Evolutionary conservation across 306 rosid species (phyloP).

Genomic region (Vicia villosa): DNA sequence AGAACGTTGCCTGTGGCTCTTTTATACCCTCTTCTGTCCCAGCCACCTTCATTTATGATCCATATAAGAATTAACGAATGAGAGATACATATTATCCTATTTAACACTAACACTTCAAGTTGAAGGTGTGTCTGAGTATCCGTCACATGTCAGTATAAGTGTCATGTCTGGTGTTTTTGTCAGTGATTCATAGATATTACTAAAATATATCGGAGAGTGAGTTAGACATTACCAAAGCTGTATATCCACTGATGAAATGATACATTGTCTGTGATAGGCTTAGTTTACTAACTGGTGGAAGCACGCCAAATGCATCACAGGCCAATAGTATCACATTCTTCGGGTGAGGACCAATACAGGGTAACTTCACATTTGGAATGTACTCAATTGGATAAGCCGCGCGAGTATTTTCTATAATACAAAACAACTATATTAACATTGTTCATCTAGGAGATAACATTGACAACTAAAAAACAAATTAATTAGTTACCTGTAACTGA

Average conservation of each 20-base stretch:
- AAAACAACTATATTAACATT: background rate
- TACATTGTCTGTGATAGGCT: conserved; percentile 90
- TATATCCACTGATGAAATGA: conserved; percentile 93
- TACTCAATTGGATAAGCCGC: conserved; percentile 92
- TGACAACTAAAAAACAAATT: background rate
- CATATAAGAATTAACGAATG: background rate
- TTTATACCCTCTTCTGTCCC: conserved; percentile 88
- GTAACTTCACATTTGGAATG: conserved; percentile 84
- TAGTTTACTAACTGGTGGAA: conserved; percentile 86
- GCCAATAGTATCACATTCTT: conserved; percentile 85
- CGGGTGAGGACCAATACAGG: conserved; percentile 87
- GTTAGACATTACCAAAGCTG: conserved; percentile 66
- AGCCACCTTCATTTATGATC: conserved; percentile 59
- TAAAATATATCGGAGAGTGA: background rate
- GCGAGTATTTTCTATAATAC: conserved; percentile 75
- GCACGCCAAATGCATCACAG: conserved; percentile 92
- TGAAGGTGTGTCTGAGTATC: background rate
- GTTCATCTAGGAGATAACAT: background rate
- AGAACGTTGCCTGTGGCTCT: conserved; percentile 92
- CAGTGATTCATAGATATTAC: background rate
- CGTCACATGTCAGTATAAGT: background rate
- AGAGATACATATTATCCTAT: background rate
- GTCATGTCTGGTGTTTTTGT: background rate
- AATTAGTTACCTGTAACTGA: conserved; percentile 72
- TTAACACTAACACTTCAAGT: background rate